Evolutionary conservation across 345 rosid genomes (phyloP).

Genomic region (Arabidopsis thaliana): DNA sequence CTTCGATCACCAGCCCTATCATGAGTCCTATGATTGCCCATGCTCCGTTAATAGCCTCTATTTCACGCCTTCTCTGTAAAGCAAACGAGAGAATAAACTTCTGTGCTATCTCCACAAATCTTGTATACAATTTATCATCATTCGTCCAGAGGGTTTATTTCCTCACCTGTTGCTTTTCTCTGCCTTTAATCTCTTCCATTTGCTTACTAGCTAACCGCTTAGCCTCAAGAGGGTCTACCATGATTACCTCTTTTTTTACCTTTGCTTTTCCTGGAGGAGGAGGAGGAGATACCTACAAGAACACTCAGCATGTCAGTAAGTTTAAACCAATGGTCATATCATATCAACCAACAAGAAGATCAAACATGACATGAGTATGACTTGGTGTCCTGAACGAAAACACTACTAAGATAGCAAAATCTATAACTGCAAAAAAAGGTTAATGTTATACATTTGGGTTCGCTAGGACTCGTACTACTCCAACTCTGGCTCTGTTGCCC

Average conservation of each 20-base stretch:
- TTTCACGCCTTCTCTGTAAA: constrained; percentile 67
- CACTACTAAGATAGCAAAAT: neutral
- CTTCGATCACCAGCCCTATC: constrained; percentile 80
- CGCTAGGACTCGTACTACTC: constrained; percentile 64
- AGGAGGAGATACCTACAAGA: constrained; percentile 48
- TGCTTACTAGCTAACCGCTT: constrained; percentile 81
- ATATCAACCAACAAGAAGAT: constrained; percentile 8
- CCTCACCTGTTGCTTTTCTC: constrained; percentile 66
- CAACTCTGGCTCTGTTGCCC: constrained; percentile 54
- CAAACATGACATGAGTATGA: neutral
- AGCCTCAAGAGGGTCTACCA: constrained; percentile 96
- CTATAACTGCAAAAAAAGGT: constrained; percentile 34
- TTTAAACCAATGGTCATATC: constrained; percentile 11
- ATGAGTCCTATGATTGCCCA: constrained; percentile 95
- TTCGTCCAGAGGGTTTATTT: constrained; percentile 12
- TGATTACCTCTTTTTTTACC: constrained; percentile 53
- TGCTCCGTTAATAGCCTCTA: constrained; percentile 91
- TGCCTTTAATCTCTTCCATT: constrained; percentile 65
- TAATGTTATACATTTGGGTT: constrained; percentile 71
- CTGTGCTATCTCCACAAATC: neutral
- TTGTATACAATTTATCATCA: neutral
- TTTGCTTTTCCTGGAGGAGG: constrained; percentile 51
- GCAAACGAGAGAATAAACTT: neutral
- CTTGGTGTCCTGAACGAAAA: neutral
- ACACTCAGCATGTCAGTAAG: neutral